These are phyloP conservation scores for Fusarium sulawesiense DNA, from an alignment of 2,329 filamentous ascomycete genomes.

Conservation along the genomic window DNA sequence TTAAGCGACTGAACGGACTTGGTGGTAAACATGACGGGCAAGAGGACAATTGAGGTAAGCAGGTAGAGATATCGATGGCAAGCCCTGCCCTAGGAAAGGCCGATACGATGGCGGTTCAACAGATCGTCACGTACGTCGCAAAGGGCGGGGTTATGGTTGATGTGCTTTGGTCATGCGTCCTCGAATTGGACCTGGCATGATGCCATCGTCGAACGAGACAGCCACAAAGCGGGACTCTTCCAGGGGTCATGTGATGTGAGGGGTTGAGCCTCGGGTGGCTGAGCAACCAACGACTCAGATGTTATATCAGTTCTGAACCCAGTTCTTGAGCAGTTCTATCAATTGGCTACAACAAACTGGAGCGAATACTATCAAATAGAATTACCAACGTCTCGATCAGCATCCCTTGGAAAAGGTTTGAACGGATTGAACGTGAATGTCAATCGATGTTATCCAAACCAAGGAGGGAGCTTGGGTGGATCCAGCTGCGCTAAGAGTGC, in stretches of 20 bases:
- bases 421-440: slow-evolving; percentile 8
- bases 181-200: slow-evolving; percentile 32
- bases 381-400: not conserved
- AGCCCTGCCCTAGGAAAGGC: slow-evolving; percentile 9
- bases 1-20: slow-evolving; percentile 53
- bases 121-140: slow-evolving; percentile 10
- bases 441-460: slow-evolving; percentile 19
- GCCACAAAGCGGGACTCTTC: slow-evolving; percentile 34
- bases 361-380: not conserved
- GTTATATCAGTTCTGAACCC: not conserved
- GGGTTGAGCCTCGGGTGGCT: slow-evolving; percentile 34
- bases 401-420: not conserved
- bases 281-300: not conserved
- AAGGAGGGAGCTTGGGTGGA: slow-evolving; percentile 47
- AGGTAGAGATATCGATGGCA: slow-evolving; percentile 22
- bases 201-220: slow-evolving; percentile 44
- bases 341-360: not conserved
- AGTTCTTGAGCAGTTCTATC: no score
- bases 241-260: slow-evolving; percentile 43
- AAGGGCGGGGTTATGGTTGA: slow-evolving; percentile 16
- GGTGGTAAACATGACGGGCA: slow-evolving; percentile 52
- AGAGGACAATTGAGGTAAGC: slow-evolving; percentile 50
- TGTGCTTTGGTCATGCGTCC: slow-evolving; percentile 22
- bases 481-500: slow-evolving; percentile 22
- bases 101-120: not conserved